phyloP scores from a whole-genome alignment of 164 flowering plant genomes.

The Vitis riparia region DNA sequence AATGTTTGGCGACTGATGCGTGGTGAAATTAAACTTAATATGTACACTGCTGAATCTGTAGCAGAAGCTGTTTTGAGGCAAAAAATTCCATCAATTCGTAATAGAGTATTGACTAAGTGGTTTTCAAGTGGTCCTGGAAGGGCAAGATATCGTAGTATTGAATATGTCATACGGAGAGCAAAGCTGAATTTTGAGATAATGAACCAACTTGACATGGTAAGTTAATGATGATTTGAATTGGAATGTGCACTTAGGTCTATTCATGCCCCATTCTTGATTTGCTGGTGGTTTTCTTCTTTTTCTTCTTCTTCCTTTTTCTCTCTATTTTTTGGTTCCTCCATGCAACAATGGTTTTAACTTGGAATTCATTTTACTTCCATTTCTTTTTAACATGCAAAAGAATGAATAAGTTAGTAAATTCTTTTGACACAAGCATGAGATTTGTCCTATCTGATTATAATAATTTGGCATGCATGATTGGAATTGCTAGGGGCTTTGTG shows the following conservation, averaged over 20 bases:
- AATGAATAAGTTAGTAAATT: too few species aligned
- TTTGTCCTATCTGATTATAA: too few species aligned
- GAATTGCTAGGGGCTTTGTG: too few species aligned
- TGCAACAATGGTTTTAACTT: neutral
- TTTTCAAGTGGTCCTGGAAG: slow-evolving; percentile 78
- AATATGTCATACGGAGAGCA: slow-evolving; percentile 63
- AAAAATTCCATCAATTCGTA: slow-evolving; percentile 67
- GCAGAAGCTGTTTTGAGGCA: slow-evolving; percentile 81
- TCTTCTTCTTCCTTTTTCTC: too few species aligned
- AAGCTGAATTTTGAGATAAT: slow-evolving; percentile 85
- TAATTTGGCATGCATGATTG: too few species aligned
- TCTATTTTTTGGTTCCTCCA: too few species aligned
- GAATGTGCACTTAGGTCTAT: neutral
- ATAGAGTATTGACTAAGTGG: slow-evolving; percentile 68
- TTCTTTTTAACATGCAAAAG: too few species aligned
- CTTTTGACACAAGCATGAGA: too few species aligned
- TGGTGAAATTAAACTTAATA: slow-evolving; percentile 75
- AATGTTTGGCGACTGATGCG: slow-evolving; percentile 94
- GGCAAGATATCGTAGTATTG: slow-evolving; percentile 77
- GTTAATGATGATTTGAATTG: neutral
- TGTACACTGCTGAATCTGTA: slow-evolving; percentile 86
- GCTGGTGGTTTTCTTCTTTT: neutral
- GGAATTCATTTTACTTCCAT: neutral
- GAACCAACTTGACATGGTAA: slow-evolving; percentile 88
- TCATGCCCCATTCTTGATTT: neutral